Evolutionary conservation across 2,329 filamentous ascomycete genomes (phyloP).

Genomic region (Talaromyces sp.): DNA sequence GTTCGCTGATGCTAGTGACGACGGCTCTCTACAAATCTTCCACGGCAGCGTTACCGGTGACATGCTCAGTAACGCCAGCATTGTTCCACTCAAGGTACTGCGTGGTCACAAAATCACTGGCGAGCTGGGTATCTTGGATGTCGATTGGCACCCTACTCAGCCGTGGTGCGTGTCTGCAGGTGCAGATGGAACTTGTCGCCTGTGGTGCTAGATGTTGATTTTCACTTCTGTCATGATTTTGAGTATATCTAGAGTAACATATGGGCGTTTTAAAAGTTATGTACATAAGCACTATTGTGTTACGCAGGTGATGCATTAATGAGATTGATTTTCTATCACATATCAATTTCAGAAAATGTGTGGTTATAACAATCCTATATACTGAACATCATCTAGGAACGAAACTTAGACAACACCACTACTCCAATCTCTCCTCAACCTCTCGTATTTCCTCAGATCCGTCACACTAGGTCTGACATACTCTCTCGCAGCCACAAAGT

Average conservation of each 20-base stretch:
- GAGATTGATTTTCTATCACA: not conserved
- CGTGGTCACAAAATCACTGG: slow-evolving; percentile 83
- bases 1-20: slow-evolving; percentile 92
- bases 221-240: not conserved
- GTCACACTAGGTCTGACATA: slow-evolving; percentile 51
- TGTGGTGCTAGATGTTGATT: slow-evolving; percentile 65
- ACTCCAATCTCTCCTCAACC: slow-evolving; percentile 50
- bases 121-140: slow-evolving; percentile 83
- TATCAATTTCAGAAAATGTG: not conserved
- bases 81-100: slow-evolving; percentile 92
- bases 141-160: slow-evolving; percentile 93
- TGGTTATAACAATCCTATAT: not conserved
- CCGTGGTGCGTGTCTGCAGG: slow-evolving; percentile 94
- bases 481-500: slow-evolving; percentile 41
- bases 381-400: not conserved
- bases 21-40: slow-evolving; percentile 92
- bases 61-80: slow-evolving; percentile 91
- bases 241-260: slow-evolving; percentile 2
- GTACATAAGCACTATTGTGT: slow-evolving; percentile 15
- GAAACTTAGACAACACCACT: slow-evolving; percentile 17
- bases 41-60: slow-evolving; percentile 94
- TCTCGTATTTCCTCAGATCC: slow-evolving; percentile 57
- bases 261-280: slow-evolving; percentile 18
- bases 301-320: slow-evolving; percentile 1
- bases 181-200: slow-evolving; percentile 83